phyloP scores from a whole-genome alignment of 148 eudicot genomes.

The Cornus suecica region DNA sequence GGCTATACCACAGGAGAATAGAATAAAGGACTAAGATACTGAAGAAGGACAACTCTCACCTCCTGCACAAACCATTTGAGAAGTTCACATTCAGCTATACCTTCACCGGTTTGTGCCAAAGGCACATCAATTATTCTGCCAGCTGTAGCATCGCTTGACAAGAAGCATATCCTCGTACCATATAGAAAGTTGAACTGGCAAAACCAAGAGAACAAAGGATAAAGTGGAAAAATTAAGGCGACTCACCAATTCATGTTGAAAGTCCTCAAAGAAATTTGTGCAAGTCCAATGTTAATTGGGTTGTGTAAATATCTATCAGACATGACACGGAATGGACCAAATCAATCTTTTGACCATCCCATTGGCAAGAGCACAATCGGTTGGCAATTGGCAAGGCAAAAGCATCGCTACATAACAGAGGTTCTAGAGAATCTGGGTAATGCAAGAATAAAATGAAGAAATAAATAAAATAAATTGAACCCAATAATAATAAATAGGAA shows the following conservation, averaged over 20 bases:
- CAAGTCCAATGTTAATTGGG: not conserved
- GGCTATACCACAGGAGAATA: not conserved
- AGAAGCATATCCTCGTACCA: slow-evolving; percentile 33
- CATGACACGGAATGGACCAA: not conserved
- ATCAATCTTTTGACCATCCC: not conserved
- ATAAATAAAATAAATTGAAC: not conserved
- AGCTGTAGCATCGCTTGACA: slow-evolving; percentile 54
- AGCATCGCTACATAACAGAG: not conserved
- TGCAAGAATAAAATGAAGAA: too few species aligned
- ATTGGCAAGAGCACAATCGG: not conserved
- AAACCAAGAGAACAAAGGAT: slow-evolving; percentile 14
- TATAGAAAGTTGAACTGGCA: slow-evolving; percentile 35
- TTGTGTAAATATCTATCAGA: not conserved
- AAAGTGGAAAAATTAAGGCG: not conserved
- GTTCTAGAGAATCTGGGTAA: not conserved
- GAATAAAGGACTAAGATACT: not conserved
- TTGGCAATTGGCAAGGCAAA: not conserved
- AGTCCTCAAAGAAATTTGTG: slow-evolving; percentile 3
- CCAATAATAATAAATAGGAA: not conserved
- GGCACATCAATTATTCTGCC: slow-evolving; percentile 74
- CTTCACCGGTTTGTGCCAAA: slow-evolving; percentile 91
- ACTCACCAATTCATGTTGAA: not conserved
- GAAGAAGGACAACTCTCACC: slow-evolving; percentile 30
- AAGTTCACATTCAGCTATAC: slow-evolving; percentile 92
- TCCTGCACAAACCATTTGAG: slow-evolving; percentile 87